phyloP scores from a whole-genome alignment of 352 stramenopile genomes.

The Phytophthora chlamydospora region DNA sequence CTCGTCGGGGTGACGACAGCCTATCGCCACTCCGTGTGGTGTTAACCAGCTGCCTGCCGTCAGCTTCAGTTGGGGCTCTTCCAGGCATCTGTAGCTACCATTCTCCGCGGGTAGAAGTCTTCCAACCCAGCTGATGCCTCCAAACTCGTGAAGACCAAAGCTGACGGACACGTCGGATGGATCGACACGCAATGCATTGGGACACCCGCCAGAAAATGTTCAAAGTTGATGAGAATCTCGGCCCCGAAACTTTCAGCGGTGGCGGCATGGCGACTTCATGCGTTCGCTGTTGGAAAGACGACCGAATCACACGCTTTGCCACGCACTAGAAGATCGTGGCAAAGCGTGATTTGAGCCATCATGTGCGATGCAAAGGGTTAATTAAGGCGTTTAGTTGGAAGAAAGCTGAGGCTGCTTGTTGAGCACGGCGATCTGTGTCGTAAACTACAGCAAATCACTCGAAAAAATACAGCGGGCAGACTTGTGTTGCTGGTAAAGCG shows the following conservation, averaged over 20 bases:
- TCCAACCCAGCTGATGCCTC: background rate
- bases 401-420: too few relatives aligned
- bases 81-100: background rate
- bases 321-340: too few relatives aligned
- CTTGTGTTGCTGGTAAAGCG: too few relatives aligned
- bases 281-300: conserved; percentile 23
- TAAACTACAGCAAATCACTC: too few relatives aligned
- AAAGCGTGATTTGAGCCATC: too few relatives aligned
- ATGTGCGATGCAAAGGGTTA: too few relatives aligned
- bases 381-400: too few relatives aligned
- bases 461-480: too few relatives aligned
- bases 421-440: too few relatives aligned
- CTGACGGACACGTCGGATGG: background rate
- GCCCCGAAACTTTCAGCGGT: conserved; percentile 22
- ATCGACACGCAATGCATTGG: conserved; percentile 3
- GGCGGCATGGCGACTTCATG: conserved; percentile 30
- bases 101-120: conserved; percentile 2
- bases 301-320: conserved; percentile 20
- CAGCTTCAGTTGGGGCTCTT: too few relatives aligned
- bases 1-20: conserved; percentile 12
- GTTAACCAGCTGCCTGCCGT: conserved; percentile 17
- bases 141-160: background rate
- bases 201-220: background rate
- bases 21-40: conserved; percentile 20
- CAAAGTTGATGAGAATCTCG: too few relatives aligned